These are phyloP conservation scores for Pseudocercospora vitis DNA, from an alignment of 2,329 filamentous ascomycete species.

Conservation along the genomic window DNA sequence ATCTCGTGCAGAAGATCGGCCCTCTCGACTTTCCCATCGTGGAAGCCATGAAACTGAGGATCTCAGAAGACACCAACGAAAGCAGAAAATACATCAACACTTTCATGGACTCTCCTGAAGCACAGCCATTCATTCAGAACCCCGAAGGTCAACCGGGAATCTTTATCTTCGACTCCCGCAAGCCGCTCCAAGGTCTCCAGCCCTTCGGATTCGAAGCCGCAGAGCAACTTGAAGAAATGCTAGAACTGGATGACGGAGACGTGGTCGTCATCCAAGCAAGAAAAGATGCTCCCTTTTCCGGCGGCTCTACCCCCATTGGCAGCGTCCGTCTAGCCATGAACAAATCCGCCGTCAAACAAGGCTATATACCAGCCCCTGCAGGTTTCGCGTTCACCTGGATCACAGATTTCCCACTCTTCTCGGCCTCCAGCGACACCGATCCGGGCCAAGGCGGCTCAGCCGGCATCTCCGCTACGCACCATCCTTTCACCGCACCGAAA, in stretches of 20 bases:
- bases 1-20: conserved; percentile 74
- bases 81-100: conserved; percentile 62
- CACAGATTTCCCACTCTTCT: conserved; percentile 88
- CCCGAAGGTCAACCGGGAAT: conserved; percentile 76
- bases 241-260: conserved; percentile 68
- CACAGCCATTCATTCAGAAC: conserved; percentile 63
- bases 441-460: conserved; percentile 79
- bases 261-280: conserved; percentile 81
- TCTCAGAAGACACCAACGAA: conserved; percentile 54
- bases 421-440: conserved; percentile 62
- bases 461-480: conserved; percentile 84
- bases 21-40: conserved; percentile 66
- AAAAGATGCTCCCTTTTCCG: conserved; percentile 61
- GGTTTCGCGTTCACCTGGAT: conserved; percentile 79
- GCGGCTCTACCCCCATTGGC: conserved; percentile 72
- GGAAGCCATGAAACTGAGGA: conserved; percentile 69
- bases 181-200: conserved; percentile 74
- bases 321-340: conserved; percentile 70
- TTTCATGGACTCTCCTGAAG: conserved; percentile 68
- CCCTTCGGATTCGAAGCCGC: conserved; percentile 73
- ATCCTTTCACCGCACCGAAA: conserved; percentile 91
- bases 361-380: conserved; percentile 52
- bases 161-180: conserved; percentile 70
- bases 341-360: conserved; percentile 64
- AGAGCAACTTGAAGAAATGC: conserved; percentile 55